Evolutionary conservation across 768 basidiomycete species (phyloP).

Genomic region (Suillus cothurnatus): DNA sequence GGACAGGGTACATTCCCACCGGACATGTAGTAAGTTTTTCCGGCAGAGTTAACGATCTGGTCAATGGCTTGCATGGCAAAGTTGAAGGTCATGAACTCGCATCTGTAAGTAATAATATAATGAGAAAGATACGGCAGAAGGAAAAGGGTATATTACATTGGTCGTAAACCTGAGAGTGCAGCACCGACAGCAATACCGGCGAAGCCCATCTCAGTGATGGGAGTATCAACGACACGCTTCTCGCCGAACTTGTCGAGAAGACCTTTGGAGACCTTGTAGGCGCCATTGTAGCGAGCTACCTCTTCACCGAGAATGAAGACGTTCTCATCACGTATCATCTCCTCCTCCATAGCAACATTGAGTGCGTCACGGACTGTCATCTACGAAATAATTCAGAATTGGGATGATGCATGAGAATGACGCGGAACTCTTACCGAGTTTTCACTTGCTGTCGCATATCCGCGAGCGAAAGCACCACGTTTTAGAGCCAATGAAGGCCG

Average conservation of each 20-base stretch:
- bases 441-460: slow-evolving; percentile 64
- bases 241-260: slow-evolving; percentile 99
- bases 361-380: slow-evolving; percentile 99
- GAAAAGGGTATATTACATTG: slow-evolving; percentile 58
- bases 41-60: slow-evolving; percentile 99
- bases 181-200: slow-evolving; percentile 95
- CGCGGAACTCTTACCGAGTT: slow-evolving; percentile 47
- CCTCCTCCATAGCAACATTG: slow-evolving; percentile 98
- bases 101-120: slow-evolving; percentile 46
- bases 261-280: slow-evolving; percentile 98
- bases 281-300: slow-evolving; percentile 97
- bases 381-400: slow-evolving; percentile 40
- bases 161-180: slow-evolving; percentile 91
- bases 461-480: slow-evolving; percentile 48
- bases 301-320: slow-evolving; percentile 98
- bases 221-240: slow-evolving; percentile 96
- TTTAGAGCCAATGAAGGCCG: slow-evolving; percentile 45
- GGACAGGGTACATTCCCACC: slow-evolving; percentile 98
- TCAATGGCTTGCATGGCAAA: slow-evolving; percentile 99
- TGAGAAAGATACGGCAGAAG: slow-evolving; percentile 12
- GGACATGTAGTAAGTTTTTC: slow-evolving; percentile 99
- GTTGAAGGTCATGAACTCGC: slow-evolving; percentile 99
- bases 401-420: slow-evolving; percentile 29
- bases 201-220: slow-evolving; percentile 98
- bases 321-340: slow-evolving; percentile 94